Base-by-base conservation (phyloP, 2,329 filamentous ascomycete genomes). In the Teratosphaeria pseudoeucalypti region DNA sequence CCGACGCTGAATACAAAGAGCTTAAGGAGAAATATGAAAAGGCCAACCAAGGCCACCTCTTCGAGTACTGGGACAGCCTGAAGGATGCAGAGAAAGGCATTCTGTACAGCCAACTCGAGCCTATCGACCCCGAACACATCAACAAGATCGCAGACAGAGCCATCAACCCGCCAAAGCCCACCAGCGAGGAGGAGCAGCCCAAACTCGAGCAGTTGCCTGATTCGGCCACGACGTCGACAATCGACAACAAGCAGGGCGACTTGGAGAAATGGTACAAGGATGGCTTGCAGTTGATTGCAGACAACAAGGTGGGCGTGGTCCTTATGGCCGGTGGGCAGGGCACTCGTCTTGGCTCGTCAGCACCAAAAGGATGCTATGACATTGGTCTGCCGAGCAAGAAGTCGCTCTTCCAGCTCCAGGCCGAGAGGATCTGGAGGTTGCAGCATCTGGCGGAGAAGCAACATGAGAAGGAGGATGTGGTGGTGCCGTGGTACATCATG, bases 401-500 rank as follows among this genome's bases (percentile, higher is more conserved):
- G 81, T 91, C 91, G 16, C 83, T 99, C 61, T 99, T 99, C 82
- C 92, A 97, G 80, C 89, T 99, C 68, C 94, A 99, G 77, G 94
- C 89, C 53, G 92, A 99, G 83, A 83, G 94, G 58, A 97, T 99
- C 72, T 82, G 82, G 70, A 95, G 91, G 79, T 78, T 95, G 9
- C 89, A 97, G 77, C 77, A 85, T 69, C 79, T 97, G 64, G 92
- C 92, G 52, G 81, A 85, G 67, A 85, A 88, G 74, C 85, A 86
- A 72, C 79, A 83, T 58, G 82, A 82, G 60, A 81, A 81, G 65
- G 79, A 77, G 62, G 79, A 78, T 55, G 84, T 85, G 52, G 80
- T 87, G 34, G 86, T 97, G 52, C 94, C 94, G 12, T 99, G 94
- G 94, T 99, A 99, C 77, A 90, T 99, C 75, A 99, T 99, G 94